Evolutionary conservation across 345 rosid species (phyloP).

Genomic region (Salix brachista): DNA sequence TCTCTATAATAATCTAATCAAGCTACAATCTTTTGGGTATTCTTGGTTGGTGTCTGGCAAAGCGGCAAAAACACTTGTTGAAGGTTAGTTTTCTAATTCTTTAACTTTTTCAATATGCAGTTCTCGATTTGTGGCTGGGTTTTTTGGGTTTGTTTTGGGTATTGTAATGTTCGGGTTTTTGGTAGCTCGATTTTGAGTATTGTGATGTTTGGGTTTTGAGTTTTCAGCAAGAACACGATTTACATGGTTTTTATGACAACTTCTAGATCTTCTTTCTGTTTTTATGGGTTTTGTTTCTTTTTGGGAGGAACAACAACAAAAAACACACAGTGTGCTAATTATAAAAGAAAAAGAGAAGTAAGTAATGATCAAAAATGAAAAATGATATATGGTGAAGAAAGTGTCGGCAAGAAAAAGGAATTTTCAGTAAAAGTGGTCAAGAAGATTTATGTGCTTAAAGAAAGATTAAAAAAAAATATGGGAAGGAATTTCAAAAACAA

Average conservation of each 20-base stretch:
- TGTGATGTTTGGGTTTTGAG: too few relatives aligned
- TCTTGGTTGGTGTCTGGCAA: too few relatives aligned
- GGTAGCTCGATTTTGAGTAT: too few relatives aligned
- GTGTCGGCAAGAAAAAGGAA: slow-evolving; percentile 43
- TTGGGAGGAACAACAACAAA: slow-evolving; percentile 7
- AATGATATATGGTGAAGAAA: slow-evolving; percentile 25
- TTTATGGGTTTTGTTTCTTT: slow-evolving; percentile 11
- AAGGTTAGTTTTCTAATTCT: too few relatives aligned
- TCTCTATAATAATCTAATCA: too few relatives aligned
- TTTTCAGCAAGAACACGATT: too few relatives aligned
- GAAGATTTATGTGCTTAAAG: neutral
- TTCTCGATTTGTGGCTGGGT: too few relatives aligned
- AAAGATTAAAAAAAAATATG: neutral
- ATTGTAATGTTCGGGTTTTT: too few relatives aligned
- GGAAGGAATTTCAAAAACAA: neutral
- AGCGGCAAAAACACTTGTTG: too few relatives aligned
- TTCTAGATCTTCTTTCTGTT: slow-evolving; percentile 4
- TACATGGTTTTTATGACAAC: neutral
- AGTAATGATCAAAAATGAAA: neutral
- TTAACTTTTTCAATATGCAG: too few relatives aligned
- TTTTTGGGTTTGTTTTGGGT: too few relatives aligned
- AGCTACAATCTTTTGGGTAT: too few relatives aligned
- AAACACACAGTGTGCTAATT: slow-evolving; percentile 8
- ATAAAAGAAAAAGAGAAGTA: neutral
- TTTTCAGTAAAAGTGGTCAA: slow-evolving; percentile 29